Conservation (phyloP, 805 yeast species). For the Myxozyma lipomycoides region DNA sequence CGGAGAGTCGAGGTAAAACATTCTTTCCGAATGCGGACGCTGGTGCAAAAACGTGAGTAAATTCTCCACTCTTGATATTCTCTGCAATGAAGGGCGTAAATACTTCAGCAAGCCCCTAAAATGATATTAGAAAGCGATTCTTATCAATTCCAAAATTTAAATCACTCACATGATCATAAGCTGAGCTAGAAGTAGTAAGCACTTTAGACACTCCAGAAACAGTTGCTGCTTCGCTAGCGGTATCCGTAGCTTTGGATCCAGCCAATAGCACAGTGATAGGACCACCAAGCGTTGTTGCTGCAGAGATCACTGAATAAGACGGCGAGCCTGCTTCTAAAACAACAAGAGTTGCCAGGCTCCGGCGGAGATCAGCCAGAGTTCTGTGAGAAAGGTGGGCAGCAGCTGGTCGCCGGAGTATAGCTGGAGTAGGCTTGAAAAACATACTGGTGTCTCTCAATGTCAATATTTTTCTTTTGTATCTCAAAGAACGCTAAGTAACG, state of each 20-base stretch:
- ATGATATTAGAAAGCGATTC: too few species aligned
- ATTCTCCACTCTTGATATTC: conserved; percentile 44
- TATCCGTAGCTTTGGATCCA: conserved; percentile 55
- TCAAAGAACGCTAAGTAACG: too few species aligned
- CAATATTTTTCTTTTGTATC: too few species aligned
- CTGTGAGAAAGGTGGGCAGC: too few species aligned
- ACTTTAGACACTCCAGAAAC: conserved; percentile 54
- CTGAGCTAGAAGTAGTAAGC: conserved; percentile 53
- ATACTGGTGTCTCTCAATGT: too few species aligned
- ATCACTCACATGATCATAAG: conserved; percentile 50
- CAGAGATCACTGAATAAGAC: conserved; percentile 55
- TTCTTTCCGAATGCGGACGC: conserved; percentile 88
- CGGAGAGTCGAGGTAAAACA: conserved; percentile 81
- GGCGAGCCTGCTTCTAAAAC: conserved; percentile 49
- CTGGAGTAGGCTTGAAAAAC: too few species aligned
- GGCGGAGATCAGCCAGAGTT: conserved; percentile 2
- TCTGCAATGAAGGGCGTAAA: conserved; percentile 62
- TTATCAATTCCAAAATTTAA: background rate
- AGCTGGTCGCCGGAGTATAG: too few species aligned
- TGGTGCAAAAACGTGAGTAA: conserved; percentile 71
- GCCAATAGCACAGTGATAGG: conserved; percentile 76
- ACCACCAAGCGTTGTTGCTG: conserved; percentile 67
- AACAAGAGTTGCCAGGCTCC: conserved; percentile 22
- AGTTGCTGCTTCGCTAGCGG: conserved; percentile 52
- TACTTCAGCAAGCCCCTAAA: conserved; percentile 64